Conservation (phyloP, 768 basidiomycete genomes). For the Auriscalpium vulgare region DNA sequence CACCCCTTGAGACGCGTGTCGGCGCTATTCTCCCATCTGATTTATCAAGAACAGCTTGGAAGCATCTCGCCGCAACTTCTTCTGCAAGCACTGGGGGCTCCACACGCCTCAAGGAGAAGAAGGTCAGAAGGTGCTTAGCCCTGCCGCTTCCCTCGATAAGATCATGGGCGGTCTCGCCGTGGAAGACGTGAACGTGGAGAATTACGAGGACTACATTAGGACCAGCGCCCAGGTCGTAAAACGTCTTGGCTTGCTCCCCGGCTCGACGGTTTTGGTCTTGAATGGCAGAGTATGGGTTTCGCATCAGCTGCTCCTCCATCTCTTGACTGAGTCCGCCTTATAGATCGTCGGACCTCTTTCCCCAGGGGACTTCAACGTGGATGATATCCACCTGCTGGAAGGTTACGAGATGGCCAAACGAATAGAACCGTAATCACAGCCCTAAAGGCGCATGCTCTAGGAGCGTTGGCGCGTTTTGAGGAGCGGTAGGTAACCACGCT, state of each 20-base stretch:
- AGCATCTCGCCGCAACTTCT: slow-evolving; percentile 32
- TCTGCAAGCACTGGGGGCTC: slow-evolving; percentile 30
- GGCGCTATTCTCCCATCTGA: slow-evolving; percentile 42
- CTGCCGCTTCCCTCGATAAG: slow-evolving; percentile 23
- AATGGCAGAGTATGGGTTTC: slow-evolving; percentile 71
- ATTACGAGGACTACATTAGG: slow-evolving; percentile 36
- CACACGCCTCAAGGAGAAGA: slow-evolving; percentile 13
- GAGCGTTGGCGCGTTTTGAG: slow-evolving; percentile 35
- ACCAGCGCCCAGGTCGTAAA: slow-evolving; percentile 41
- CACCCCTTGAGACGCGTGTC: slow-evolving; percentile 27
- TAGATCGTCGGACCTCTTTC: slow-evolving; percentile 76
- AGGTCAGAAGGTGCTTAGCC: slow-evolving; percentile 33
- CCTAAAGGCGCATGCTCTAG: slow-evolving; percentile 41
- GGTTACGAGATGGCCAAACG: slow-evolving; percentile 70
- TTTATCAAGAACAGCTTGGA: slow-evolving; percentile 32
- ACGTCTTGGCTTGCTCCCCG: slow-evolving; percentile 50
- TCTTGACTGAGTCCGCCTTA: not conserved
- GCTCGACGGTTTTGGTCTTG: slow-evolving; percentile 56
- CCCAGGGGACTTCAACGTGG: slow-evolving; percentile 46
- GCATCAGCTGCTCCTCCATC: not conserved
- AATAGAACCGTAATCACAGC: slow-evolving; percentile 57
- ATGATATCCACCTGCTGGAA: slow-evolving; percentile 70
- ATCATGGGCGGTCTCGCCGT: slow-evolving; percentile 29
- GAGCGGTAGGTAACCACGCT: not conserved
- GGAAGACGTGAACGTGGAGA: slow-evolving; percentile 25